Conservation (phyloP, 306 rosid species). For the Astragalus glycyphyllos region DNA sequence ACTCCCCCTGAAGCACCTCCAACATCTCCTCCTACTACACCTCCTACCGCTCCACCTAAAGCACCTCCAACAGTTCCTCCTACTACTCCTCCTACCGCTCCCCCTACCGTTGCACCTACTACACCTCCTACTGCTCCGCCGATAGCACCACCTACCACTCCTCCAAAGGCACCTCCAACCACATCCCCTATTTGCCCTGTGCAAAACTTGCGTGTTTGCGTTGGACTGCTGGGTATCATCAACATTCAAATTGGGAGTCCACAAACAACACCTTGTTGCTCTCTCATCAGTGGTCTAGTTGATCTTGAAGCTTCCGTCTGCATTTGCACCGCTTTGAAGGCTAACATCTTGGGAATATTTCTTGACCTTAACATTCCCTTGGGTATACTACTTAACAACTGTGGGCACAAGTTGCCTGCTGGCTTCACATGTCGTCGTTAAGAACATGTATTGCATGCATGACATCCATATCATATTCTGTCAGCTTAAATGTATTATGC, state of each 20-base stretch:
- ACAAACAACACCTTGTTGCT: conserved; percentile 50
- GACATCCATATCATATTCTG: too few species aligned
- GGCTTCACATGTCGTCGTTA: conserved; percentile 48
- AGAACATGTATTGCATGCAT: background rate
- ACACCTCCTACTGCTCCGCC: too few species aligned
- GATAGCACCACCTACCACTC: background rate
- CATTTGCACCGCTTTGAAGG: conserved; percentile 59
- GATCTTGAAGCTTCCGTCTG: conserved; percentile 55
- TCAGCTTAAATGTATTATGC: too few species aligned
- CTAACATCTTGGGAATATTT: conserved; percentile 58
- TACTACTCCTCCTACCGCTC: background rate
- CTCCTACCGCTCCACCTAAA: too few species aligned
- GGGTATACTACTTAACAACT: conserved; percentile 64
- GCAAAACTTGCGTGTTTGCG: background rate
- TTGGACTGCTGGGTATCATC: background rate
- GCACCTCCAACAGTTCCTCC: background rate
- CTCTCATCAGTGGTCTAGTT: conserved; percentile 45
- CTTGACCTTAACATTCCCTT: conserved; percentile 54
- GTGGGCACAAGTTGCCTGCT: conserved; percentile 58
- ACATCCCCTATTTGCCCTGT: background rate
- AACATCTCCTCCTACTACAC: too few species aligned
- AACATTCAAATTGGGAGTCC: conserved; percentile 58
- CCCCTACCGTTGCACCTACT: too few species aligned
- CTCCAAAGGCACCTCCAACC: background rate
- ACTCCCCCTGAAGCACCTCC: too few species aligned